Evolutionary conservation across 352 stramenopile species (phyloP).

Genomic region (Elongisporangium anandrum): DNA sequence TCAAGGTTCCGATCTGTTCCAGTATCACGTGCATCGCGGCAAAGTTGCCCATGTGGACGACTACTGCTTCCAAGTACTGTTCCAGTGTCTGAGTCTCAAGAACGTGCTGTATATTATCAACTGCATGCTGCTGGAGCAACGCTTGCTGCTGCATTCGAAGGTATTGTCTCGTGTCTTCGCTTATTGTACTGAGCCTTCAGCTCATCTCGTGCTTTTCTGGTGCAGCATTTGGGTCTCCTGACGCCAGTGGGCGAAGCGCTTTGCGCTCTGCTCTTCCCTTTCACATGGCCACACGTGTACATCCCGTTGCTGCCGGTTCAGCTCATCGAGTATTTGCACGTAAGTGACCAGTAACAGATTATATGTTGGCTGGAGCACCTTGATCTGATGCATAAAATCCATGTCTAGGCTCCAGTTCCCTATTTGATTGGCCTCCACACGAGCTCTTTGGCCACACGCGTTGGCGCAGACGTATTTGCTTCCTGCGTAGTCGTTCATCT

Average conservation of each 20-base stretch:
- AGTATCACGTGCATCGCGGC: constrained; percentile 55
- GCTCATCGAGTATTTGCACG: constrained; percentile 81
- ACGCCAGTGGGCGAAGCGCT: constrained; percentile 79
- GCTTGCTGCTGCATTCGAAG: constrained; percentile 76
- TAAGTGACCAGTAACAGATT: constrained; percentile 14
- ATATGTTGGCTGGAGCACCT: neutral
- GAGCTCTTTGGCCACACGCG: constrained; percentile 67
- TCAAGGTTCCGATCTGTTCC: constrained; percentile 34
- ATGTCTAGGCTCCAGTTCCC: constrained; percentile 57
- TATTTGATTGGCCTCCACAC: constrained; percentile 87
- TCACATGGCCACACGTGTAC: constrained; percentile 85
- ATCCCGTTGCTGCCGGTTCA: constrained; percentile 80
- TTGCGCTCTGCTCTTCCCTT: constrained; percentile 75
- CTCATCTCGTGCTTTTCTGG: constrained; percentile 6
- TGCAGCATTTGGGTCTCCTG: constrained; percentile 58
- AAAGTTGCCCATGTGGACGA: constrained; percentile 64
- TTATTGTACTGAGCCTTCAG: neutral
- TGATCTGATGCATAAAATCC: neutral
- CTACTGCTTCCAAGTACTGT: constrained; percentile 77
- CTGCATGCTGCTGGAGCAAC: constrained; percentile 81
- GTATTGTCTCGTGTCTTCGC: constrained; percentile 16
- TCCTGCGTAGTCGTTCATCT: constrained; percentile 82
- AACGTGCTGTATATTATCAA: constrained; percentile 82
- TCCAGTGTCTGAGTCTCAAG: constrained; percentile 75
- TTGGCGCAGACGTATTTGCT: constrained; percentile 69